phyloP scores from a whole-genome alignment of 148 eudicot species.

The Rhododendron henanense region DNA sequence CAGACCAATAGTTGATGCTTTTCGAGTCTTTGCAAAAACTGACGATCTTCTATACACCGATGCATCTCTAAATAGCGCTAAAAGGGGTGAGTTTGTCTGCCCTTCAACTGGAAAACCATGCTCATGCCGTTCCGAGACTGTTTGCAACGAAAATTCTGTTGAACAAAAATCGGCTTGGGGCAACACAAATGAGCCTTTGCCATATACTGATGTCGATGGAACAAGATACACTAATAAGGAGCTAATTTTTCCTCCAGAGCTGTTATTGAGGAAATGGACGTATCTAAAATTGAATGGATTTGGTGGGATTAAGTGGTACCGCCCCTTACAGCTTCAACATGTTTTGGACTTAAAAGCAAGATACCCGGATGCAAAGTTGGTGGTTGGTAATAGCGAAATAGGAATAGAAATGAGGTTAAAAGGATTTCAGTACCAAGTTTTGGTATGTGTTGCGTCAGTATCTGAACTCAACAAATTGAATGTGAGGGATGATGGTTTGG shows the following conservation, averaged over 20 bases:
- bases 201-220: constrained; percentile 78
- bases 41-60: constrained; percentile 61
- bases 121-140: constrained; percentile 59
- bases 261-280: constrained; percentile 47
- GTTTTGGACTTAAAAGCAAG: constrained; percentile 77
- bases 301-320: constrained; percentile 80
- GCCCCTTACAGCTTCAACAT: constrained; percentile 70
- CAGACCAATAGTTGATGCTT: constrained; percentile 90
- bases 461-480: constrained; percentile 72
- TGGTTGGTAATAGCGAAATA: constrained; percentile 86
- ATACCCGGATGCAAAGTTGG: constrained; percentile 73
- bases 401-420: constrained; percentile 96
- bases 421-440: constrained; percentile 63
- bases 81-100: constrained; percentile 64
- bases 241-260: constrained; percentile 93
- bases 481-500: constrained; percentile 76
- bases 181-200: constrained; percentile 37
- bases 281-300: constrained; percentile 62
- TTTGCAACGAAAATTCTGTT: constrained; percentile 18
- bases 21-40: constrained; percentile 90
- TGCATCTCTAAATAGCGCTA: constrained; percentile 24
- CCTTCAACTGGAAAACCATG: constrained; percentile 96
- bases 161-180: constrained; percentile 20
- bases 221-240: constrained; percentile 69
- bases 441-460: constrained; percentile 64